A percentile compares a stretch with the other conserved stretches of the same genome.
phyloP scores from a whole-genome alignment of 495 filamentous ascomycete species.

The Hapsidospora chrysogenum region DNA sequence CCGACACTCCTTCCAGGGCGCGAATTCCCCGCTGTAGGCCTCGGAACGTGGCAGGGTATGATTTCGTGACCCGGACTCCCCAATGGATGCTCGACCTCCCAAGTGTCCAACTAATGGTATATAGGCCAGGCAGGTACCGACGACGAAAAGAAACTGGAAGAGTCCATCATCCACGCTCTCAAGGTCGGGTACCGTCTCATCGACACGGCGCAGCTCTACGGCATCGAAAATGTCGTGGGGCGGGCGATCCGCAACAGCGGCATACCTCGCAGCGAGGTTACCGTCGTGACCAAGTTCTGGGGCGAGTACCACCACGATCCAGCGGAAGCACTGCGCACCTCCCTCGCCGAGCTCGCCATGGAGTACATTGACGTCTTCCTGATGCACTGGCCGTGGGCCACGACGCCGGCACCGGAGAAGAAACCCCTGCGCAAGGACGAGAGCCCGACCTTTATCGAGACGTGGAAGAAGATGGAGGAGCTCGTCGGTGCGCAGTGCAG shows the following conservation, averaged over 20 bases:
- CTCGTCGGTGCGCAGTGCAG: conserved; percentile 46
- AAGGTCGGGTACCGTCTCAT: conserved; percentile 30
- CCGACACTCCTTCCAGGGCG: not conserved
- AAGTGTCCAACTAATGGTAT: not conserved
- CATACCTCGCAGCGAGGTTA: conserved; percentile 23
- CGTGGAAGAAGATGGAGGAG: conserved; percentile 55
- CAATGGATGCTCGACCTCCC: not conserved
- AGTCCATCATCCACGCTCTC: conserved; percentile 12
- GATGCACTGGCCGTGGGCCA: conserved; percentile 18
- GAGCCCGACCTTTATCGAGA: conserved; percentile 18
- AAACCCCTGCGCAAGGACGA: not conserved
- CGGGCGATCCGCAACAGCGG: conserved; percentile 22
- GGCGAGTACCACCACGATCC: conserved; percentile 24
- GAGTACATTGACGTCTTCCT: conserved; percentile 34
- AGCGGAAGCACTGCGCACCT: conserved; percentile 15
- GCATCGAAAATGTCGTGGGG: conserved; percentile 25
- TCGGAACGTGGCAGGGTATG: not conserved
- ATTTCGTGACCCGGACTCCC: not conserved
- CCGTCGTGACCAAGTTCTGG: conserved; percentile 31
- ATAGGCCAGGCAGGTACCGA: not conserved
- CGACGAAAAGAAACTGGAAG: not conserved
- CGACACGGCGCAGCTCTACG: conserved; percentile 27
- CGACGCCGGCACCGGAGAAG: not conserved
- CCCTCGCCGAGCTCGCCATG: conserved; percentile 22
- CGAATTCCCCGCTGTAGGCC: not conserved